These are phyloP conservation scores for Scutellaria barbata DNA, from an alignment of 257 asterid species.

Conservation along the genomic window DNA sequence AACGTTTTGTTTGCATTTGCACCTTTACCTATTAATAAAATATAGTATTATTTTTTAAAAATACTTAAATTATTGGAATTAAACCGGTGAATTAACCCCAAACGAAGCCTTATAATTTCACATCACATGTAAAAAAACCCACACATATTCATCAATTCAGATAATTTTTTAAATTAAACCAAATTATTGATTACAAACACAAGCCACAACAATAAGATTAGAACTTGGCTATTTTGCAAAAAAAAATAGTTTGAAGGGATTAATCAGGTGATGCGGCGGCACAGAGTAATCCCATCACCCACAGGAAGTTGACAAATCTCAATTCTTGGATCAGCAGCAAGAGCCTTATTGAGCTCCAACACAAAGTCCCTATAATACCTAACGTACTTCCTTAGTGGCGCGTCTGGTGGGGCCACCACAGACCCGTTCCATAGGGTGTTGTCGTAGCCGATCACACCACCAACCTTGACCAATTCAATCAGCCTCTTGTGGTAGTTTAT, in stretches of 20 bases:
- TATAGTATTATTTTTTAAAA: too few relatives aligned
- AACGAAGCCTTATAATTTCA: not conserved
- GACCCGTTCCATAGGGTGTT: conserved; percentile 92
- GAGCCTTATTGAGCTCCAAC: conserved; percentile 83
- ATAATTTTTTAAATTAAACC: not conserved
- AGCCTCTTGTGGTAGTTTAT: conserved; percentile 82
- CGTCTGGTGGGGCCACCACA: conserved; percentile 88
- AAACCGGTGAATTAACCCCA: not conserved
- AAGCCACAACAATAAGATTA: not conserved
- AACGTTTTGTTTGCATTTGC: too few relatives aligned
- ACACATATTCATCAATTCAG: not conserved
- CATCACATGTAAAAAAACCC: not conserved
- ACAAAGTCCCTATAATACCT: conserved; percentile 78
- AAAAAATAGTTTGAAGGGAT: not conserved
- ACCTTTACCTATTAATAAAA: too few relatives aligned
- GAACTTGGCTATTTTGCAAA: not conserved
- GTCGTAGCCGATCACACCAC: conserved; percentile 89
- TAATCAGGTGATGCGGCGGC: conserved; percentile 74
- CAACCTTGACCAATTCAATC: conserved; percentile 74
- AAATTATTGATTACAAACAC: not conserved
- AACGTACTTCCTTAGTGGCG: conserved; percentile 81
- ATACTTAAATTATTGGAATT: too few relatives aligned
- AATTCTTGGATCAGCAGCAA: conserved; percentile 85
- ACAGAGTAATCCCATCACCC: conserved; percentile 94
- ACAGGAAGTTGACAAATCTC: conserved; percentile 92